Evolutionary conservation across 768 basidiomycete species (phyloP).

Genomic region (Lyophyllum decastes): DNA sequence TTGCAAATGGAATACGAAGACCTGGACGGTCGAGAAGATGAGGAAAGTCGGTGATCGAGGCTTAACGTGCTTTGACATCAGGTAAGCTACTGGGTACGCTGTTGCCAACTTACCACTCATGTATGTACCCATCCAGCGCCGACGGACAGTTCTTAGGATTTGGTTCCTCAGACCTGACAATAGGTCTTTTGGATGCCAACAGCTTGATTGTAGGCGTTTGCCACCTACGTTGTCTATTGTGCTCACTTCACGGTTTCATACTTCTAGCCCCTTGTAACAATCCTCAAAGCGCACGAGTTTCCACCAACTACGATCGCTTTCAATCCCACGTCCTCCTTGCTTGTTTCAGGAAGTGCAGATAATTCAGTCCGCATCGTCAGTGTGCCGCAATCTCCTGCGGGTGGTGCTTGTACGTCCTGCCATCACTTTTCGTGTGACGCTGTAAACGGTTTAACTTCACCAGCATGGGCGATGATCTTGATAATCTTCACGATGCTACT

Average conservation of each 20-base stretch:
- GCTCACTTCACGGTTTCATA: neutral
- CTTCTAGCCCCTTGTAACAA: conserved; percentile 76
- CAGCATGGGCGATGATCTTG: conserved; percentile 32
- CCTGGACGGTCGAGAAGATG: conserved; percentile 66
- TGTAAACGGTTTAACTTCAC: neutral
- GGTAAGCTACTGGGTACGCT: conserved; percentile 45
- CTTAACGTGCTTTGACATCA: conserved; percentile 86
- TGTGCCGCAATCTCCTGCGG: conserved; percentile 57
- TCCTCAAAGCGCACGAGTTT: conserved; percentile 94
- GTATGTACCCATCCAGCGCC: conserved; percentile 42
- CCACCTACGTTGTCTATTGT: neutral
- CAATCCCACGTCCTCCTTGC: conserved; percentile 76
- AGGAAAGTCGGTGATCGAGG: conserved; percentile 79
- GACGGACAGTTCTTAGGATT: conserved; percentile 84
- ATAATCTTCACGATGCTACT: conserved; percentile 43
- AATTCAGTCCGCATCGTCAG: conserved; percentile 79
- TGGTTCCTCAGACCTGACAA: conserved; percentile 83
- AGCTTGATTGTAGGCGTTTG: conserved; percentile 66
- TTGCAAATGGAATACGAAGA: conserved; percentile 70
- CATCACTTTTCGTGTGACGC: neutral
- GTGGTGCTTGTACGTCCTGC: conserved; percentile 50
- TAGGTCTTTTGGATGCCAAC: conserved; percentile 80
- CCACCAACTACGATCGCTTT: conserved; percentile 89
- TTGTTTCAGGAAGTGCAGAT: conserved; percentile 91
- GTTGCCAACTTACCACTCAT: conserved; percentile 1